A percentile compares a stretch with the other conserved stretches of the same genome.
phyloP scores from a whole-genome alignment of 495 filamentous ascomycete genomes.

The Lepidopterella palustris region DNA sequence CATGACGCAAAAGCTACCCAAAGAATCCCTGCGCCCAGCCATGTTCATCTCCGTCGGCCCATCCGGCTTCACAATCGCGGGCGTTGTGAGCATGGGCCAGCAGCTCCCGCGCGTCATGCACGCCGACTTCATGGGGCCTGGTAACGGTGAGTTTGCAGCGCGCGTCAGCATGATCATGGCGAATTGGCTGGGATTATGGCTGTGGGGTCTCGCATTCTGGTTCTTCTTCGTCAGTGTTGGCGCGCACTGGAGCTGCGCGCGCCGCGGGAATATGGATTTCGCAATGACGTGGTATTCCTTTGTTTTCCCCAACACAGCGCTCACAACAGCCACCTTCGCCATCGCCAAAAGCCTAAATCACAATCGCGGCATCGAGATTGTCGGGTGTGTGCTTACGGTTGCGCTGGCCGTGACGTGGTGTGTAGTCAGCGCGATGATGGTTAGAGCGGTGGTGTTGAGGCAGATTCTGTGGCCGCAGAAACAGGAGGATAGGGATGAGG shows the following conservation, averaged over 20 bases:
- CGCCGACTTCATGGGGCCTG: conserved; percentile 49
- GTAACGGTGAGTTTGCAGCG: conserved; percentile 48
- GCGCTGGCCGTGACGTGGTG: conserved; percentile 62
- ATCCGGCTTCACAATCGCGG: conserved; percentile 69
- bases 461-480: conserved; percentile 69
- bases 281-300: conserved; percentile 88
- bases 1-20: conserved; percentile 86
- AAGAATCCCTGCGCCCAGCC: conserved; percentile 66
- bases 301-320: conserved; percentile 77
- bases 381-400: conserved; percentile 59
- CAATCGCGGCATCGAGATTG: conserved; percentile 47
- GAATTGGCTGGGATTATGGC: conserved; percentile 64
- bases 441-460: conserved; percentile 55
- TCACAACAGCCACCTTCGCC: conserved; percentile 66
- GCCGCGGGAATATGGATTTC: conserved; percentile 56
- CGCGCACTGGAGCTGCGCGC: conserved; percentile 67
- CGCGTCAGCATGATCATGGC: conserved; percentile 49
- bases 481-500: conserved; percentile 58
- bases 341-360: conserved; percentile 44
- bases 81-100: conserved; percentile 54
- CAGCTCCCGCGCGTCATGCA: conserved; percentile 43
- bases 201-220: conserved; percentile 80
- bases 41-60: conserved; percentile 85
- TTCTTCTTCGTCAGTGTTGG: conserved; percentile 77
- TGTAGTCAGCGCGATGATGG: conserved; percentile 63